Evolutionary conservation across 2,329 filamentous ascomycete species (phyloP), one percentile per base, ranked within the genome.

Genomic region (Penicillium thymicola): DNA sequence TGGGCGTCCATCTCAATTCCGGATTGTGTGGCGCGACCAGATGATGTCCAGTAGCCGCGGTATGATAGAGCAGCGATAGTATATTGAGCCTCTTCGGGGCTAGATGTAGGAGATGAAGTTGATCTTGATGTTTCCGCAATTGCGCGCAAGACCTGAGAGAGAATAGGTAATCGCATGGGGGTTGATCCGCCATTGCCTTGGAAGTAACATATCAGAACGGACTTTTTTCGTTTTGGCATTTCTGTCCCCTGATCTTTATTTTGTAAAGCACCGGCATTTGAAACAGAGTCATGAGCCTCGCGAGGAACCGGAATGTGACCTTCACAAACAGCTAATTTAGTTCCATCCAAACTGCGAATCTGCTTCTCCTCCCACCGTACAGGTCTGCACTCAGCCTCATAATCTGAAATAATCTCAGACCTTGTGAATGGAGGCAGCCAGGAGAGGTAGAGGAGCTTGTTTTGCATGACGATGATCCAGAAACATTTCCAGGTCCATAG

Each of bases 391-490:
- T 82, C 78, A 4, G 71, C 69, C 27, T 76, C 76, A 67, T 89
- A 91, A 64, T 89, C 84, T 3, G 76, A 75, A 37, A 92, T 86
- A 55, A 75, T 85, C 75, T 92, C 87, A 25, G 81, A 79, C 16
- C 88, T 81, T 0, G 89, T 80, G 66, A 88, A 88, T 2, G 89
- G 89, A 18, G 89, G 88, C 49, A 92, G 74, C 44, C 87, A 88
- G 0, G 89, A 88, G 77, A 91, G 90, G 73, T 92, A 92, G 57
- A 92, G 88, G 68, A 92, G 90, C 68, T 88, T 87, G 67, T 92
- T 90, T 73, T 92, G 89, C 69, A 92, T 89, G 5, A 89, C 64
- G 28, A 93, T 79, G 75, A 92, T 84, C 85, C 90, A 89, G 51
- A 85, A 72, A 67, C 88, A 91, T 72, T 84, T 84, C 72, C 81